phyloP scores from a whole-genome alignment of 352 stramenopile genomes.

The Elongisporangium anandrum region DNA sequence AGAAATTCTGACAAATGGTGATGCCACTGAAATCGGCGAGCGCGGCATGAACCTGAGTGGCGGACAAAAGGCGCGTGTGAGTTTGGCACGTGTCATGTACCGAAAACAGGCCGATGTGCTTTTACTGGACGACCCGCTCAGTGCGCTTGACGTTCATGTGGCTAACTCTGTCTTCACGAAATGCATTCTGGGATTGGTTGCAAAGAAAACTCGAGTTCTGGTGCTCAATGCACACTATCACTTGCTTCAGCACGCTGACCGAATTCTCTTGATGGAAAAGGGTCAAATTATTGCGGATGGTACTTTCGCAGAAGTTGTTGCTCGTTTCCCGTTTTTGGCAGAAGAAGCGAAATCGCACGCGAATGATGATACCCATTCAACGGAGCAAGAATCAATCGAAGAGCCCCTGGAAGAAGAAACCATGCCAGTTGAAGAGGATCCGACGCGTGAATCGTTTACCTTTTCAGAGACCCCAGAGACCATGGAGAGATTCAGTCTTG shows the following conservation, averaged over 20 bases:
- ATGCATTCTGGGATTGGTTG: slow-evolving; percentile 61
- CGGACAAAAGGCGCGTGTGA: slow-evolving; percentile 88
- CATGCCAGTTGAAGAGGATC: too few species aligned
- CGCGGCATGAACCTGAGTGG: slow-evolving; percentile 93
- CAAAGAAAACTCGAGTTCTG: slow-evolving; percentile 73
- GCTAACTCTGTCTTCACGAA: slow-evolving; percentile 90
- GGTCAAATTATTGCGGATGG: slow-evolving; percentile 73
- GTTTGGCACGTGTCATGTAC: slow-evolving; percentile 88
- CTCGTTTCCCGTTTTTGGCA: slow-evolving; percentile 18
- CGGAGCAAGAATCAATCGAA: too few species aligned
- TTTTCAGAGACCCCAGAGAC: slow-evolving; percentile 5
- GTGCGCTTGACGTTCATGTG: slow-evolving; percentile 93
- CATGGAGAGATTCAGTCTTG: slow-evolving; percentile 3
- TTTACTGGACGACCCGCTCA: slow-evolving; percentile 91
- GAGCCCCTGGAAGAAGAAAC: too few species aligned
- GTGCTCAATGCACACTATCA: slow-evolving; percentile 92
- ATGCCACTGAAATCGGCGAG: slow-evolving; percentile 94
- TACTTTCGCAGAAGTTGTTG: slow-evolving; percentile 54
- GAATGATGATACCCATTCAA: background rate
- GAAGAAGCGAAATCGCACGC: slow-evolving; percentile 1
- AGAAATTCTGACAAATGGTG: slow-evolving; percentile 75
- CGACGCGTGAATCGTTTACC: slow-evolving; percentile 1
- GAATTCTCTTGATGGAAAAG: slow-evolving; percentile 56
- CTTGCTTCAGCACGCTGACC: slow-evolving; percentile 51
- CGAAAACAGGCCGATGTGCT: slow-evolving; percentile 76